Percentiles rank a stretch among this genome's conserved stretches.
phyloP scores from a whole-genome alignment of 208 protist genomes.

The Kentomonas sorsogonicus region DNA sequence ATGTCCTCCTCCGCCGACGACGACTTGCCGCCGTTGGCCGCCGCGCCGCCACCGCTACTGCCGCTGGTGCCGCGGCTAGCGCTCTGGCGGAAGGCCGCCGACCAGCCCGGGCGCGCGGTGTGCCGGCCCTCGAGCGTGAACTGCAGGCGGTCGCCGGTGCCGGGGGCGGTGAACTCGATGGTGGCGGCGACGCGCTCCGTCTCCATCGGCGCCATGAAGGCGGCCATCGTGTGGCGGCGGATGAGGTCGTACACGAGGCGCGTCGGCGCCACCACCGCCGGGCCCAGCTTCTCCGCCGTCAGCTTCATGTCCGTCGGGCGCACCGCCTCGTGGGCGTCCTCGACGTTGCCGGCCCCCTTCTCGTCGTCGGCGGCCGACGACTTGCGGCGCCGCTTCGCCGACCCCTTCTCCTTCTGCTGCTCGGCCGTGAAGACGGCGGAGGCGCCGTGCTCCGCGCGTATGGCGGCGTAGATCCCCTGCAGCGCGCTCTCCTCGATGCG shows the following conservation, averaged over 20 bases:
- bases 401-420: conserved; percentile 47
- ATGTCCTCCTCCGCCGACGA: conserved; percentile 26
- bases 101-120: conserved; percentile 67
- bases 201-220: conserved; percentile 80
- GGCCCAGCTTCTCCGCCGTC: conserved; percentile 51
- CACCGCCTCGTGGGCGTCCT: conserved; percentile 90
- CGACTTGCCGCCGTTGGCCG: conserved; percentile 11
- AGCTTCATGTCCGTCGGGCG: conserved; percentile 80
- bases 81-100: conserved; percentile 51
- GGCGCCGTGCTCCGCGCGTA: conserved; percentile 97
- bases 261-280: conserved; percentile 38
- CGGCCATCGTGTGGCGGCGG: conserved; percentile 68
- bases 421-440: conserved; percentile 85
- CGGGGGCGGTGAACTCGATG: conserved; percentile 42
- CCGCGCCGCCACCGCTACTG: background rate
- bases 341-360: conserved; percentile 50
- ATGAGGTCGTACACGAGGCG: conserved; percentile 82
- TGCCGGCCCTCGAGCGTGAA: conserved; percentile 75
- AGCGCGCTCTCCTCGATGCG: conserved; percentile 92
- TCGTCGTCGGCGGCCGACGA: conserved; percentile 46
- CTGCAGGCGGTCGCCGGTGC: conserved; percentile 38
- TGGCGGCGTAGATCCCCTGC: conserved; percentile 96
- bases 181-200: conserved; percentile 50
- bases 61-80: background rate
- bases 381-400: conserved; percentile 93